These are phyloP conservation scores for Inga leiocalycina DNA, from an alignment of 306 rosid species.

Conservation along the genomic window DNA sequence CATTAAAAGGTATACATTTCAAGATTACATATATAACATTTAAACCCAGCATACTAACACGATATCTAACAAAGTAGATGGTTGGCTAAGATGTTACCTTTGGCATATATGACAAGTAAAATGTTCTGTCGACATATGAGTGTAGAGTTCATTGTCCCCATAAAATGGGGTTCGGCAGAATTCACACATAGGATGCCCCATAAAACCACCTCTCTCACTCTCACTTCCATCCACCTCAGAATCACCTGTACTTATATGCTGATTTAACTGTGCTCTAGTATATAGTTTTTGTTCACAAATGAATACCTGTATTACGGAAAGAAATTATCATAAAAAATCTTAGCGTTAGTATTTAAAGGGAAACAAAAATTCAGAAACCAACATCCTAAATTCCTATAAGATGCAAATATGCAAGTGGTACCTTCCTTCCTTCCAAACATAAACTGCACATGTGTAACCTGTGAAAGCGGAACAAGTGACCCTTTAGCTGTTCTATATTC, in stretches of 20 bases:
- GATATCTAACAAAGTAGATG: neutral
- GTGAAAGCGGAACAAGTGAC: conserved; percentile 85
- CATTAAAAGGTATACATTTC: conserved; percentile 33
- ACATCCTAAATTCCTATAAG: conserved; percentile 22
- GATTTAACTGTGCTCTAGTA: conserved; percentile 77
- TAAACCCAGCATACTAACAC: neutral
- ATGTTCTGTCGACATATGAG: conserved; percentile 95
- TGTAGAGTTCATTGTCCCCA: conserved; percentile 87
- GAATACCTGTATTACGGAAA: conserved; percentile 60
- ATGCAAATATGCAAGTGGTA: conserved; percentile 24
- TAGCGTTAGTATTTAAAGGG: conserved; percentile 21
- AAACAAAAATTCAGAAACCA: neutral
- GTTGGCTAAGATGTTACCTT: conserved; percentile 52
- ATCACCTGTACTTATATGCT: conserved; percentile 79
- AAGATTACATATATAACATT: conserved; percentile 27
- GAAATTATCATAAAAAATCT: conserved; percentile 21
- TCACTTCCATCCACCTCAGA: conserved; percentile 97
- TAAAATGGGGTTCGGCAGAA: conserved; percentile 87
- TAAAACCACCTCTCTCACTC: conserved; percentile 97
- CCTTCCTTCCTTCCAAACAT: conserved; percentile 98
- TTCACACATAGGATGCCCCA: conserved; percentile 95
- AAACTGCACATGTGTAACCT: conserved; percentile 79
- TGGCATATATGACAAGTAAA: conserved; percentile 94
- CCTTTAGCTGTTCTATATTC: conserved; percentile 85
- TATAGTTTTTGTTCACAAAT: conserved; percentile 96